phyloP scores from a whole-genome alignment of 2,329 filamentous ascomycete species.

The Colletotrichum sp. region DNA sequence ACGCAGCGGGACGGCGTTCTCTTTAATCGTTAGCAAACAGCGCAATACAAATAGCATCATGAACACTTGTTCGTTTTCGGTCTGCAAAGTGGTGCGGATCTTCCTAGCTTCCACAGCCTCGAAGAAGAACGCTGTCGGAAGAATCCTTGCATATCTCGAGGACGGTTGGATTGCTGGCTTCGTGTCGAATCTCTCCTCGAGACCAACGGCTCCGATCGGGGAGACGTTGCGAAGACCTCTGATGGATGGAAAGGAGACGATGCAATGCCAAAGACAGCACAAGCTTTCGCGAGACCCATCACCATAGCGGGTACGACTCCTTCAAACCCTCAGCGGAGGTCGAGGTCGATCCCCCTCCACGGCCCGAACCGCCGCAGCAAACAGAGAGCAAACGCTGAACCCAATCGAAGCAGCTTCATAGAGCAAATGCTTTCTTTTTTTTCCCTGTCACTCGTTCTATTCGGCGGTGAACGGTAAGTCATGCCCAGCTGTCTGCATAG shows the following conservation, averaged over 20 bases:
- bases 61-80: background rate
- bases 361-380: background rate
- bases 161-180: background rate
- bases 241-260: background rate
- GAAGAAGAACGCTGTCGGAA: background rate
- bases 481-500: background rate
- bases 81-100: too few relatives aligned
- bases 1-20: background rate
- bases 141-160: background rate
- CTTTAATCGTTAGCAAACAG: background rate
- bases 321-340: background rate
- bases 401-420: background rate
- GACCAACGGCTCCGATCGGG: background rate
- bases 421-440: background rate
- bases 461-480: background rate
- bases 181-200: too few relatives aligned
- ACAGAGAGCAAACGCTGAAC: background rate
- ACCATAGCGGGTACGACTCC: background rate
- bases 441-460: background rate
- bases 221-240: rapidly evolving
- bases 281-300: background rate
- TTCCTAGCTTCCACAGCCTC: background rate
- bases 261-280: rapidly evolving
- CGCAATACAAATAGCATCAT: background rate
- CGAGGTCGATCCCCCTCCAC: background rate